These are phyloP conservation scores for Groenewaldozyma auringiensis DNA, from an alignment of 1,139 yeast genomes.

Conservation along the genomic window DNA sequence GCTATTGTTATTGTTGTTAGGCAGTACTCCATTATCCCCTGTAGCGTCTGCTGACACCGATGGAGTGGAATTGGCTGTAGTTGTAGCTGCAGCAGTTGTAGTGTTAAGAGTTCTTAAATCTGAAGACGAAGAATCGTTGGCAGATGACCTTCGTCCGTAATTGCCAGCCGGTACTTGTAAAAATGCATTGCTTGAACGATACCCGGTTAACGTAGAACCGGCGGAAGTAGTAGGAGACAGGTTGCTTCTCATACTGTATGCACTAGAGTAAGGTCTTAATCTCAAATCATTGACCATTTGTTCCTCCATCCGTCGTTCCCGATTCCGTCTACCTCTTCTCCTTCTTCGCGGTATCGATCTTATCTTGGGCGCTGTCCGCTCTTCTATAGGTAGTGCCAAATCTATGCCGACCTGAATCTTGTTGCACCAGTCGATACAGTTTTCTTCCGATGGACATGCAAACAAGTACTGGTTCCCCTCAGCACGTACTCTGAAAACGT, in stretches of 20 bases:
- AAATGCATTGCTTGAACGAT: not conserved
- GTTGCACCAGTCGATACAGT: slow-evolving; percentile 57
- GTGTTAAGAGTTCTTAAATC: not conserved
- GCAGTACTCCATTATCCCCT: not conserved
- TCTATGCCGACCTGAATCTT: slow-evolving; percentile 35
- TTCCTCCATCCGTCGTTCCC: slow-evolving; percentile 11
- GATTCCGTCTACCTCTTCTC: slow-evolving; percentile 7
- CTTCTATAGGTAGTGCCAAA: slow-evolving; percentile 36
- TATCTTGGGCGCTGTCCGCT: slow-evolving; percentile 30
- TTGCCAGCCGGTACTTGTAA: not conserved
- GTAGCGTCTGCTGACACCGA: not conserved
- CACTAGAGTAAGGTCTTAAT: slow-evolving; percentile 10
- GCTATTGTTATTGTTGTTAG: not conserved
- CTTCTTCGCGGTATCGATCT: slow-evolving; percentile 30
- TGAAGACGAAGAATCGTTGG: not conserved
- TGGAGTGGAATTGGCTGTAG: not conserved
- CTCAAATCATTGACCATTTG: slow-evolving; percentile 10
- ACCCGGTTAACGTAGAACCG: not conserved
- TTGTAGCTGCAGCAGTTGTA: not conserved
- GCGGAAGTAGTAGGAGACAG: not conserved
- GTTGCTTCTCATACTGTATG: not conserved
- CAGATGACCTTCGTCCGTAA: not conserved
- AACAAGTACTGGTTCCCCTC: slow-evolving; percentile 63
- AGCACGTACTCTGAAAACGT: slow-evolving; percentile 53
- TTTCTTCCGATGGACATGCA: slow-evolving; percentile 43